phyloP scores from a whole-genome alignment of 305 asterid genomes.

The Fraxinus dipetala region DNA sequence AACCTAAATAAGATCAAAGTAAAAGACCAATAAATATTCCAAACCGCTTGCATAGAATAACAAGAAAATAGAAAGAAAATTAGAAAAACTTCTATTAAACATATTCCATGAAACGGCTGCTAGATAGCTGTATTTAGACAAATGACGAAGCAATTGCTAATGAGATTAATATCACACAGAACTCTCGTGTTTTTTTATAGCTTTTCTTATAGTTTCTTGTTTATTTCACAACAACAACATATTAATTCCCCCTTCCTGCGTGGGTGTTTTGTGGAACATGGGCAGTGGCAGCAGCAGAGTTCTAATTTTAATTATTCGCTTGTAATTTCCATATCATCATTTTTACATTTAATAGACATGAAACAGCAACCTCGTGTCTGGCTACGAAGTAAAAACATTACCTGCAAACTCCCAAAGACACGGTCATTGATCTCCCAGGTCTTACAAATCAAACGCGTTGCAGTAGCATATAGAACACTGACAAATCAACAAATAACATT shows the following conservation, averaged over 20 bases:
- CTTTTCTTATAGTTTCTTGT: background rate
- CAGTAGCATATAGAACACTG: conserved; percentile 80
- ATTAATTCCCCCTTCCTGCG: background rate
- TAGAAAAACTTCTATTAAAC: background rate
- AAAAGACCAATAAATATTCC: background rate
- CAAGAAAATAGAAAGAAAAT: background rate
- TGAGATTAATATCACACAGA: background rate
- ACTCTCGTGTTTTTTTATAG: background rate
- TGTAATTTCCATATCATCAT: background rate
- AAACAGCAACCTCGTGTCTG: conserved; percentile 4
- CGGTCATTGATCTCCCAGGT: conserved; percentile 98
- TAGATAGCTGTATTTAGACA: background rate
- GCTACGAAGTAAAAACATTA: conserved; percentile 27
- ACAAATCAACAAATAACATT: conserved; percentile 27
- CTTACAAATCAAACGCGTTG: conserved; percentile 82
- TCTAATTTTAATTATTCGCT: background rate
- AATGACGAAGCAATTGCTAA: background rate
- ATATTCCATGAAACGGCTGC: background rate
- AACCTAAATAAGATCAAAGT: background rate
- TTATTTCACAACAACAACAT: background rate
- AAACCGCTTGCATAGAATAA: conserved; percentile 2
- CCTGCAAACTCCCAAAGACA: conserved; percentile 88
- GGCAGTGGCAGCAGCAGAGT: background rate
- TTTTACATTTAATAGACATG: conserved; percentile 16
- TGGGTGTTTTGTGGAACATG: background rate